These are phyloP conservation scores for Piper betle DNA, from an alignment of 164 flowering plant genomes.

Conservation along the genomic window DNA sequence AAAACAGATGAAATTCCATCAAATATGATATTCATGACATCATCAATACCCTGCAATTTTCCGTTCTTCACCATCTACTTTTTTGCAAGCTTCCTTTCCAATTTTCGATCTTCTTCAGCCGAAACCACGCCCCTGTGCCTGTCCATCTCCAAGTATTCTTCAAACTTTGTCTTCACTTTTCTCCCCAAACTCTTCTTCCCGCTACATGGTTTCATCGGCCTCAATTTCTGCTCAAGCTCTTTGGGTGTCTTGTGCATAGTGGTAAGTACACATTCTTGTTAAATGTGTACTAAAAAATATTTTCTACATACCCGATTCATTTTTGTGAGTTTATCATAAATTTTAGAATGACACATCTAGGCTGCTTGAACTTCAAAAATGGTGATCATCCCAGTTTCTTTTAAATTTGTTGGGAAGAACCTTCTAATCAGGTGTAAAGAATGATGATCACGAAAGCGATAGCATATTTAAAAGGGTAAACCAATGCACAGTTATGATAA, in stretches of 20 bases:
- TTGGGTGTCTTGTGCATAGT: neutral
- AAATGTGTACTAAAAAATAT: too few species aligned
- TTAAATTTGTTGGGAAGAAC: too few species aligned
- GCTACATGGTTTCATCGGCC: neutral
- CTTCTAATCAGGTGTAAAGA: too few species aligned
- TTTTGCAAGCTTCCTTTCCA: constrained; percentile 73
- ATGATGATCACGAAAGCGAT: too few species aligned
- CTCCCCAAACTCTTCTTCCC: constrained; percentile 18
- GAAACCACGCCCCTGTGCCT: constrained; percentile 18
- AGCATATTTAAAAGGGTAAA: too few species aligned
- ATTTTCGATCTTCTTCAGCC: constrained; percentile 47
- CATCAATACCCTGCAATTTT: constrained; percentile 45
- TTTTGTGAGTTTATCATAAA: too few species aligned
- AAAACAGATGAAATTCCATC: constrained; percentile 33
- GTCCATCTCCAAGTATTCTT: constrained; percentile 48
- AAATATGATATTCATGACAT: constrained; percentile 44
- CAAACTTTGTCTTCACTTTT: constrained; percentile 44
- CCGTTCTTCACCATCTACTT: constrained; percentile 67
- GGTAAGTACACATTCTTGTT: too few species aligned
- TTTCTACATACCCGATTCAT: too few species aligned
- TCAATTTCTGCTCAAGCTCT: constrained; percentile 5
- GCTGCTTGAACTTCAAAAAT: too few species aligned
- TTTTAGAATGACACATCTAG: too few species aligned
- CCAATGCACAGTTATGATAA: too few species aligned
- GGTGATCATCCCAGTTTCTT: too few species aligned